Evolutionary conservation across 1,284 basidiomycete species (phyloP), one percentile per base, ranked within the genome.

Genomic region (Microbotryomycetes sp.): DNA sequence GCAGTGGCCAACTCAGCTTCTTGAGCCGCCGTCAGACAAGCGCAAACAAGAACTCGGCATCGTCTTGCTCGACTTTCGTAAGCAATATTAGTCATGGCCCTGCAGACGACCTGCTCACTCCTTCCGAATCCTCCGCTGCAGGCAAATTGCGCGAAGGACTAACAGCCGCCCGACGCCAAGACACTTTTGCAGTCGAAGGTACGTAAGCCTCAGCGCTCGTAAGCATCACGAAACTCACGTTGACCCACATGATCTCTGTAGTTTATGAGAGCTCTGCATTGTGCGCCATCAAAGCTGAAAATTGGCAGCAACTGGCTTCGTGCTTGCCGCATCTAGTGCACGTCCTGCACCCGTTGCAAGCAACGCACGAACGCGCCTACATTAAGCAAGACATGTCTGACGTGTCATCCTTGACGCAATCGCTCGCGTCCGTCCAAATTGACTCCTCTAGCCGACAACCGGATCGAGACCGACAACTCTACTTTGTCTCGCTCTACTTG

Each of bases 121-220:
- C n/a, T n/a, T n/a, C n/a, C n/a, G n/a, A n/a, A 13, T 7, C 5
- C 24, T 5, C 16, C 9, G 2, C 24, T 6, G 6, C 51, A 67
- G 66, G 66, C 21, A 68, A 68, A 31, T 59, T 68, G 0, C 63
- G 66, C 6, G 66, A 68, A 41, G 66, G 66, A 4, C 48, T 65
- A 4, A 60, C 56, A 3, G 58, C 66, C 4, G 53, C 49, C 18
- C 60, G 59, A 2, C 60, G 66, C 1, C 27, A 55, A 18, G 66
- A 68, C 50, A n/a, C 49, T 0, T 63, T 65, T 28, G 59, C 66
- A 1, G 50, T 54, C 18, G 61, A 68, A 49, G 66, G 66, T 67
- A 41, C 18, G 35, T 11, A 41, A 41, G 18, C 35, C 9, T 9
- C 11, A 18, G 35, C 35, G 35, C 35, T 41, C 35, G 18, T 41